Percentiles rank a stretch among this genome's conserved stretches.
Evolutionary conservation across 371 early-diverging fungal species (phyloP).

Genomic region (Zychaea mexicana): DNA sequence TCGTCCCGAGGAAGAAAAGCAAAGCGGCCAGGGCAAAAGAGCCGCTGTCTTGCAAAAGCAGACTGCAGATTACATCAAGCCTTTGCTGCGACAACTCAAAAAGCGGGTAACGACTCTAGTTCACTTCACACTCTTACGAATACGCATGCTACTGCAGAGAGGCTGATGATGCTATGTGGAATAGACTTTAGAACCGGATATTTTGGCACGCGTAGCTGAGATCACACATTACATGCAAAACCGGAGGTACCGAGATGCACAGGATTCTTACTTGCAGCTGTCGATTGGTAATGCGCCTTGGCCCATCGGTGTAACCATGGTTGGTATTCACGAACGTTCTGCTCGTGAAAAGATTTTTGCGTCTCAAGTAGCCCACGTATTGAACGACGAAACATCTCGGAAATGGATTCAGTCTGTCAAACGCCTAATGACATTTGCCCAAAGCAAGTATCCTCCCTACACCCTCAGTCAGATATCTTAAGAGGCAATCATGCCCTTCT

Average conservation of each 20-base stretch:
- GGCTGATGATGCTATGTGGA: no score
- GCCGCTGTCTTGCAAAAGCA: slow-evolving; percentile 84
- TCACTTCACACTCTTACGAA: no score
- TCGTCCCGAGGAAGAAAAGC: slow-evolving; percentile 77
- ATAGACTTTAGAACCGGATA: slow-evolving; percentile 76
- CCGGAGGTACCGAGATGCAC: slow-evolving; percentile 91
- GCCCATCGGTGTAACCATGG: slow-evolving; percentile 97
- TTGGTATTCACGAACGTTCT: slow-evolving; percentile 96
- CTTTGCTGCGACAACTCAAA: slow-evolving; percentile 87
- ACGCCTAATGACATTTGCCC: slow-evolving; percentile 94
- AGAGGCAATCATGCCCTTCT: slow-evolving; percentile 12
- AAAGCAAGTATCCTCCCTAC: slow-evolving; percentile 88
- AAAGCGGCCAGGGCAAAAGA: slow-evolving; percentile 75
- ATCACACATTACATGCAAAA: slow-evolving; percentile 84
- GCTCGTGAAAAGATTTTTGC: slow-evolving; percentile 96
- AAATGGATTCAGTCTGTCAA: slow-evolving; percentile 99
- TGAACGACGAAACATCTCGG: slow-evolving; percentile 95
- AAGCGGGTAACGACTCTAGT: slow-evolving; percentile 44
- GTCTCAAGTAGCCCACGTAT: slow-evolving; percentile 95
- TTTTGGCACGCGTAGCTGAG: slow-evolving; percentile 86
- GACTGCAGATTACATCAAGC: slow-evolving; percentile 86
- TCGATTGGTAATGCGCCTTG: slow-evolving; percentile 98
- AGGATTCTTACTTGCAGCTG: slow-evolving; percentile 91
- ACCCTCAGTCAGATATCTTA: slow-evolving; percentile 64
- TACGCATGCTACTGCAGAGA: no score